Evolutionary conservation across 2,329 filamentous ascomycete species (phyloP).

Genomic region (Pseudogymnoascus sp.): DNA sequence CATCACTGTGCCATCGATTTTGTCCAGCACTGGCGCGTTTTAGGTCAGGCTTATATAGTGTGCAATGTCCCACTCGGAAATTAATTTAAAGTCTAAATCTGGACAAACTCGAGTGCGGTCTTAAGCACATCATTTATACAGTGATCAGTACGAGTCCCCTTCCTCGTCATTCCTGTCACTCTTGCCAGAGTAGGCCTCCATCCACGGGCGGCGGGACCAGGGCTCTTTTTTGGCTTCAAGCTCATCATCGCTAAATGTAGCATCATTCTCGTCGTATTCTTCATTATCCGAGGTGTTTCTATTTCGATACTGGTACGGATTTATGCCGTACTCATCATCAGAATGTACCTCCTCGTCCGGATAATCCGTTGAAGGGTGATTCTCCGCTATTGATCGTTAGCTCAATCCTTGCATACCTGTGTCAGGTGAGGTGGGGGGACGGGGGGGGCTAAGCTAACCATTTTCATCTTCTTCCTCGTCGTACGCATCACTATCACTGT

Average conservation of each 20-base stretch:
- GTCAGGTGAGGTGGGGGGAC: background rate
- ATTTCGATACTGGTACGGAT: constrained; percentile 47
- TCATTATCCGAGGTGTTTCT: constrained; percentile 26
- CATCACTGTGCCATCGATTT: background rate
- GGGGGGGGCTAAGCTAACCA: constrained; percentile 35
- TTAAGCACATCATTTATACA: background rate
- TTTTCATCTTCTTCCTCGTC: constrained; percentile 60
- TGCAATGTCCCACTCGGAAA: background rate
- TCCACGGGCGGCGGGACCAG: constrained; percentile 20
- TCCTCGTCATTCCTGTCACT: background rate
- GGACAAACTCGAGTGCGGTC: background rate
- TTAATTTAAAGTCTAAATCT: background rate
- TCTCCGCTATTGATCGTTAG: constrained; percentile 49
- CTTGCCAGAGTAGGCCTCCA: constrained; percentile 5
- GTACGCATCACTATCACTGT: constrained; percentile 49
- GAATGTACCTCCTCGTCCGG: constrained; percentile 71
- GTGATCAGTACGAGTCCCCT: background rate
- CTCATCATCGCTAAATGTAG: constrained; percentile 23
- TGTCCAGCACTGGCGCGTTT: background rate
- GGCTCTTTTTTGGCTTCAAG: constrained; percentile 21
- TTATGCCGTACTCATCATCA: constrained; percentile 55
- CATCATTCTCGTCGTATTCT: constrained; percentile 20
- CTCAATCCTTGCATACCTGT: background rate
- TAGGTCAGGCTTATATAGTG: background rate
- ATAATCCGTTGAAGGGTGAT: constrained; percentile 72